Evolutionary conservation across 306 rosid genomes (phyloP).

Genomic region (Begonia peltatifolia): DNA sequence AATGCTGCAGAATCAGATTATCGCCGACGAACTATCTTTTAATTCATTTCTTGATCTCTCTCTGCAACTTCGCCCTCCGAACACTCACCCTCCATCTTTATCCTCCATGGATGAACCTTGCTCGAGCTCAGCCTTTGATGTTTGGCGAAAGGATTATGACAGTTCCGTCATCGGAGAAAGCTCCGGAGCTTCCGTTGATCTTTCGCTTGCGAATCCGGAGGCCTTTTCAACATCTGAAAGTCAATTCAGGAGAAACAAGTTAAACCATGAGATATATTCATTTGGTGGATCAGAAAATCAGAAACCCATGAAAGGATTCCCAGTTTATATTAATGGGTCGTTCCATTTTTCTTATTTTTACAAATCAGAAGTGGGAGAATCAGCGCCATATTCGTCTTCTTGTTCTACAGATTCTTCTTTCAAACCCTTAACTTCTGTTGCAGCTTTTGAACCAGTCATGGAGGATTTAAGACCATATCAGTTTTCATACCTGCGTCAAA

Average conservation of each 20-base stretch:
- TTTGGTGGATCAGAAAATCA: constrained; percentile 14
- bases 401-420: constrained; percentile 9
- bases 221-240: constrained; percentile 25
- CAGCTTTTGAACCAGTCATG: constrained; percentile 8
- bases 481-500: constrained; percentile 14
- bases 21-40: too few species aligned
- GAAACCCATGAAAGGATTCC: constrained; percentile 55
- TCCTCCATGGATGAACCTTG: too few species aligned
- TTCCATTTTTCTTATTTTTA: constrained; percentile 16
- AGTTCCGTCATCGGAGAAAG: background rate
- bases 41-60: constrained; percentile 61
- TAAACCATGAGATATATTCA: too few species aligned
- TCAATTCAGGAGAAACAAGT: too few species aligned
- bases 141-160: constrained; percentile 22
- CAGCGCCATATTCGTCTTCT: constrained; percentile 2
- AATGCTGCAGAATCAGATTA: constrained; percentile 3
- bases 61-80: constrained; percentile 65
- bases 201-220: constrained; percentile 28
- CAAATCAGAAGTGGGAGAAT: constrained; percentile 17
- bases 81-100: constrained; percentile 34
- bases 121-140: constrained; percentile 15
- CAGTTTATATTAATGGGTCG: constrained; percentile 31
- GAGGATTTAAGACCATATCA: constrained; percentile 13
- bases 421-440: constrained; percentile 3
- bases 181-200: constrained; percentile 21